Base-by-base conservation (phyloP, 768 basidiomycete species). In the Leccinum fibrillosum region DNA sequence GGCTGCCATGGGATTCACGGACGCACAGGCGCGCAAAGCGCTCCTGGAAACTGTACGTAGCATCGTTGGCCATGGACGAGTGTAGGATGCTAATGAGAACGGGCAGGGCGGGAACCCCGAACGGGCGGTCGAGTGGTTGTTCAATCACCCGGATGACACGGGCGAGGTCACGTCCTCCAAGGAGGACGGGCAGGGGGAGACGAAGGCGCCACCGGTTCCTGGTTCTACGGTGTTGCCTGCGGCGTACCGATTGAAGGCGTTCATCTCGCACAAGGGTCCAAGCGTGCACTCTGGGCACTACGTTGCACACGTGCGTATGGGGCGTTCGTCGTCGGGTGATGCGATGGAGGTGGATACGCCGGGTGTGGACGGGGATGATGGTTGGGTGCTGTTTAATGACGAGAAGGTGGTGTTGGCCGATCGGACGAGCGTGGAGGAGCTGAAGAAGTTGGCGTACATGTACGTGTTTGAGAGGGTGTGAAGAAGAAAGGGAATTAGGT, bases 191-290 rank as follows among this genome's bases (percentile, higher is more conserved):
- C 58, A 66, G 11, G 50, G 72, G 7, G 37, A 72, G 6, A 39
- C 23, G 32, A 61, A 62, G 34, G 56, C 32, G 19, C 12, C 26
- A 13, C 5, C 76, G 0, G 71, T 72, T 1, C 77, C 78, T 4
- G 92, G 92, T 21, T 80, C 84, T 28, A 75, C 76, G 3, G 64
- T 67, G 2, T 78, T 93, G 0, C 95, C 95, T 1, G 93, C 87
- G 5, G 74, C 75, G 13, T 99, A 92, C 76, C 76, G 78, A 28
- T 82, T 99, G 28, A 90, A 94, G 69, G 94, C 92, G 9, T 99
- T 98, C 77, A 86, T 99, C 66, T 97, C 94, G 52, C 96, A 99
- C 78, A 98, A 97, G 67, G 95, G 96, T 0, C 90, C 92, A 0
- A 94, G 92, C 0, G 93, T 95, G 25, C 96, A 98, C 69, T 96